Evolutionary conservation across 169 alveolate genomes (phyloP), one percentile per base, ranked within the genome.

Genomic region (Plasmodium malariae): DNA sequence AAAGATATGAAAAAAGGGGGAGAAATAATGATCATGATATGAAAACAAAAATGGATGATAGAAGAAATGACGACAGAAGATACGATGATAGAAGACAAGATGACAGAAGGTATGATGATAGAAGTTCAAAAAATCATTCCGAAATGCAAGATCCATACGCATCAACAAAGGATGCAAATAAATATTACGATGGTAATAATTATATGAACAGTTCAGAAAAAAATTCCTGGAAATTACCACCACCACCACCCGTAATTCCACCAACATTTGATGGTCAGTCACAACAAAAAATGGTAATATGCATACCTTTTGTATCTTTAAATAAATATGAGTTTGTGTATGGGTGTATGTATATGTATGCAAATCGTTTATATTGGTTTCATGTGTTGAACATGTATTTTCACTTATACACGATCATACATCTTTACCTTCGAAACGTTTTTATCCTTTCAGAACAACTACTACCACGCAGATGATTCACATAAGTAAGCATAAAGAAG

Each of bases 131-230:
- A 17, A 76, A 43, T 32, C 51, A 76, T 26, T 36, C 88, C 12
- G 88, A 76, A 67, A 76, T 76, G 88, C 76, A 76, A 24, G 88
- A 76, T 36, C 88, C 88, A 2, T 76, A 76, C 51, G 88, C 88
- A 14, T 76, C 88, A 28, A 76, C 88, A 36, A 76, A 76, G 51
- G 88, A 76, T 14, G 40, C 71, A 32, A 60, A 37, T 36, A 76
- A 63, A 65, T 51, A 60, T 54, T 76, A 60, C 19, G 88, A 60
- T 36, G 54, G 32, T 11, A 30, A 48, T 12, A 76, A 76, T 49
- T 34, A 36, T 32, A 34, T 14, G 19, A 59, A 60, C 21, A 60
- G 17, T 36, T 76, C 76, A 4, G 88, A 76, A 34, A 76, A 63
- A 21, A 24, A 76, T 17, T 32, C 40, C 21, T 60, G 88, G 76